Conservation (phyloP, 345 rosid genomes). For the rapeseed (Brassica napus) region DNA sequence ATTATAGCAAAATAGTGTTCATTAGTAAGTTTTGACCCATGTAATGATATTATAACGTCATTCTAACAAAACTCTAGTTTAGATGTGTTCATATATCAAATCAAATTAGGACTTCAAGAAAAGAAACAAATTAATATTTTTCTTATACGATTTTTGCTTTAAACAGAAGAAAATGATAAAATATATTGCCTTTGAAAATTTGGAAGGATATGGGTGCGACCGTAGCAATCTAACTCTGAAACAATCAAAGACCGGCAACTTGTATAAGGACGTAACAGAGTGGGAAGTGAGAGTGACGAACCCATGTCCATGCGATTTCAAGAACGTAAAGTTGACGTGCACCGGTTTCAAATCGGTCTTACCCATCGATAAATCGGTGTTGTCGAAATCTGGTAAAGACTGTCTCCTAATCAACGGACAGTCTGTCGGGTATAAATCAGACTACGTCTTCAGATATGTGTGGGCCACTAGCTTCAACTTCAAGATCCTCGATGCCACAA, state of each 20-base stretch:
- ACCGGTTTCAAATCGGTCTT: slow-evolving; percentile 24
- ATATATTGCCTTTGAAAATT: not conserved
- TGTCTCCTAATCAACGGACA: not conserved
- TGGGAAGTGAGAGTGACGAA: slow-evolving; percentile 36
- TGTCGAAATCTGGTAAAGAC: not conserved
- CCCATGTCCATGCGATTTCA: slow-evolving; percentile 17
- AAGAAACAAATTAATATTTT: not conserved
- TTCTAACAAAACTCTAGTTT: not conserved
- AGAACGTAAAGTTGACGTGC: not conserved
- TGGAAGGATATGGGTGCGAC: not conserved
- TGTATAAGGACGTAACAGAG: slow-evolving; percentile 25
- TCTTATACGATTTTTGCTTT: not conserved
- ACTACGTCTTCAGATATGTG: not conserved
- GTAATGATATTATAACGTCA: not conserved
- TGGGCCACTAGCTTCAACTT: not conserved
- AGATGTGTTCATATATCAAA: not conserved
- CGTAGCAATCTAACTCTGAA: not conserved
- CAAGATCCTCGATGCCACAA: not conserved
- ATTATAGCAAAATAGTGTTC: not conserved
- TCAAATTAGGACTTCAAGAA: not conserved
- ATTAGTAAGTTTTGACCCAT: not conserved
- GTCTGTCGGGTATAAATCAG: not conserved
- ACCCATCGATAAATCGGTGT: not conserved
- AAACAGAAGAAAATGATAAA: too few species aligned
- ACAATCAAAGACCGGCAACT: slow-evolving; percentile 26